Conservation (phyloP, 2,329 filamentous ascomycete species). For the Leptographium galeiforme region DNA sequence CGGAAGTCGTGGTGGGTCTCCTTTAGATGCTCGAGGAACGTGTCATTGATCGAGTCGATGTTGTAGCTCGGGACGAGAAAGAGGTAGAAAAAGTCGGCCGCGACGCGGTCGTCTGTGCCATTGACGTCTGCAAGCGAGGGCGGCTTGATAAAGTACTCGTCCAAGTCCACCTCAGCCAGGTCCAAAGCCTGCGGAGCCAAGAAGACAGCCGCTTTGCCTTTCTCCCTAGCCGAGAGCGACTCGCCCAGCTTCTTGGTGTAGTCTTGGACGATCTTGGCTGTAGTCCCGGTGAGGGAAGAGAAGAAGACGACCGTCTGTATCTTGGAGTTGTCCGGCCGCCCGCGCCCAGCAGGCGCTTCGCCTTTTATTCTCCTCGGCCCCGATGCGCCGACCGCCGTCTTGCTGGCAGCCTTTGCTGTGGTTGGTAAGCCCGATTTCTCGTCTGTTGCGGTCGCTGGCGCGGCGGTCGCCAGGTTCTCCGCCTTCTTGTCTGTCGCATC, state of each 20-base stretch:
- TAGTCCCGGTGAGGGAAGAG: slow-evolving; percentile 75
- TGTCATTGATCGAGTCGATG: slow-evolving; percentile 83
- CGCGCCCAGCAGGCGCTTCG: slow-evolving; percentile 12
- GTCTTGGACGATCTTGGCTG: slow-evolving; percentile 56
- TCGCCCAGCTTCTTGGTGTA: slow-evolving; percentile 43
- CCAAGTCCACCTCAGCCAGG: slow-evolving; percentile 75
- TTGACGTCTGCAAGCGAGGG: slow-evolving; percentile 35
- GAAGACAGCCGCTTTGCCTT: slow-evolving; percentile 17
- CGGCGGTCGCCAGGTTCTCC: background rate
- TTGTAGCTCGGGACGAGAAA: slow-evolving; percentile 85
- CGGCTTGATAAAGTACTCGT: slow-evolving; percentile 76
- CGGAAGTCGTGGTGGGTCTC: slow-evolving; percentile 96
- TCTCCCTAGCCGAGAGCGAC: slow-evolving; percentile 23
- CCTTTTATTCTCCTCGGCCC: slow-evolving; percentile 35
- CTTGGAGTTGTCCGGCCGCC: slow-evolving; percentile 13
- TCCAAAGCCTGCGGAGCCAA: slow-evolving; percentile 56
- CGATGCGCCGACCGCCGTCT: slow-evolving; percentile 6
- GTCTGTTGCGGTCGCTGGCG: background rate
- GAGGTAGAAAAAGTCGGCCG: slow-evolving; percentile 62
- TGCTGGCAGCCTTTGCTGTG: background rate
- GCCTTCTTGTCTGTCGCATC: slow-evolving; percentile 2
- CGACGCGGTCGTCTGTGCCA: slow-evolving; percentile 14
- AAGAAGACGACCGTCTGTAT: slow-evolving; percentile 75
- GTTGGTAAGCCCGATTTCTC: background rate
- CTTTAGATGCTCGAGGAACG: slow-evolving; percentile 71